phyloP scores from a whole-genome alignment of 2,329 filamentous ascomycete species.

The Colletotrichum eremochloae region DNA sequence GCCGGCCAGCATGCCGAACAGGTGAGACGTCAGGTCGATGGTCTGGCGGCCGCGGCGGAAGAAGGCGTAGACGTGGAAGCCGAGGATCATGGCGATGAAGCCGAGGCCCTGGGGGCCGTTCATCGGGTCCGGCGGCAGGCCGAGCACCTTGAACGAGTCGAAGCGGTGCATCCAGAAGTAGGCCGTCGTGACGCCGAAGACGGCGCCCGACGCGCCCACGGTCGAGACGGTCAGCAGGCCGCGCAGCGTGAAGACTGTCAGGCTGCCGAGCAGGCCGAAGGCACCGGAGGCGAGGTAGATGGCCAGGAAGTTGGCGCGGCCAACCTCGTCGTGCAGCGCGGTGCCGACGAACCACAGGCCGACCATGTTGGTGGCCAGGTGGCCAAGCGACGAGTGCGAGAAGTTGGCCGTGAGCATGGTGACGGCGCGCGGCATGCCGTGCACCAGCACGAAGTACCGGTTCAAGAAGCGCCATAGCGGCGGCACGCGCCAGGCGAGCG shows the following conservation, averaged over 20 bases:
- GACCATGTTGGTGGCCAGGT: conserved; percentile 75
- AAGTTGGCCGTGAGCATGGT: conserved; percentile 75
- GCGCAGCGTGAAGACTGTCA: conserved; percentile 63
- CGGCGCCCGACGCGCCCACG: conserved; percentile 76
- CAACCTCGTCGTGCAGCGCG: conserved; percentile 77
- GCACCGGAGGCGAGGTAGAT: conserved; percentile 73
- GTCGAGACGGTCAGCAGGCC: conserved; percentile 63
- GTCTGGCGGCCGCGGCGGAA: conserved; percentile 57
- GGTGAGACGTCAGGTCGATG: conserved; percentile 66
- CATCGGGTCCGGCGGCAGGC: conserved; percentile 66
- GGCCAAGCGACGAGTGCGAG: conserved; percentile 74
- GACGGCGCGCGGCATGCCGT: conserved; percentile 73
- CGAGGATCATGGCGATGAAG: conserved; percentile 65
- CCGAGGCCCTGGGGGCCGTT: conserved; percentile 67
- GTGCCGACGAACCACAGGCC: conserved; percentile 76
- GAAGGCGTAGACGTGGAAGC: conserved; percentile 63
- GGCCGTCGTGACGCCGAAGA: conserved; percentile 71
- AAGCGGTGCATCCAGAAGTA: conserved; percentile 72
- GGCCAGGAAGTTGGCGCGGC: conserved; percentile 76
- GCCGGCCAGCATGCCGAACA: conserved; percentile 65
- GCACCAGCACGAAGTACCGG: conserved; percentile 74
- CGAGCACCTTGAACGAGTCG: conserved; percentile 70
- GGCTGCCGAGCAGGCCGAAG: conserved; percentile 69
- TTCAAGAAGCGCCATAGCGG: conserved; percentile 76
- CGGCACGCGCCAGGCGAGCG: conserved; percentile 72